Base-by-base conservation (phyloP, 2,329 filamentous ascomycete genomes). In the Ophiostoma novo-ulmi region DNA sequence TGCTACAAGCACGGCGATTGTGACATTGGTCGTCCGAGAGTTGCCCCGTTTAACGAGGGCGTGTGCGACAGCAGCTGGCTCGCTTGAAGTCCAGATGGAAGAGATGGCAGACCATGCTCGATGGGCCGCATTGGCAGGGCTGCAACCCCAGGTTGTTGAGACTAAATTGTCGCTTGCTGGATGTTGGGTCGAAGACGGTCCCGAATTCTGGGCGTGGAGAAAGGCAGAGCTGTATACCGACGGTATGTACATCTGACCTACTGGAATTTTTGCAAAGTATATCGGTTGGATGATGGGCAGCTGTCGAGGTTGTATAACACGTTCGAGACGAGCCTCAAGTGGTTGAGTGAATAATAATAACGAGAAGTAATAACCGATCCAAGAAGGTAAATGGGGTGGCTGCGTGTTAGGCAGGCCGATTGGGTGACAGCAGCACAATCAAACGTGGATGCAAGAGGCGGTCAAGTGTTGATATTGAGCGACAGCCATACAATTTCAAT, bases 1-100 rank as follows among this genome's bases (percentile, higher is more conserved):
- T 1, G 68, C 68, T 2, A 74, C 72, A 44, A 74, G 36, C 67
- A 74, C 69, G 10, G 67, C 71, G 31, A 74, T 73, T 8, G 72
- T 74, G 58, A 73, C 64, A 38, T 74, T 74, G 58, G 70, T 72
- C 3, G 71, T n/a, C 22, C 69, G 44, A 1, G 67, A n/a, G n/a
- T 38, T 67, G 31, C 65, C 36, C 4, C 69, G 39, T 38, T 68
- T 55, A 38, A 41, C 6, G 63, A 66, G 52, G 1, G 3, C 39
- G 14, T 7, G 20, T 6, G 36, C n/a, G 26, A 5, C 11, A 13
- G n/a, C 22, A 26, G 22, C 4, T 31, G n/a, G 22, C 7, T 61
- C 22, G 22, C 22, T 22, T 10, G 22, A 14, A 61, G 55, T 5
- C 55, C 55, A 61, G 22, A 61, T 26, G 10, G 55, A 61, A 61